Evolutionary conservation across 176 grass and related monocot genomes (phyloP).

Genomic region (Hsuehochloa calcarea): DNA sequence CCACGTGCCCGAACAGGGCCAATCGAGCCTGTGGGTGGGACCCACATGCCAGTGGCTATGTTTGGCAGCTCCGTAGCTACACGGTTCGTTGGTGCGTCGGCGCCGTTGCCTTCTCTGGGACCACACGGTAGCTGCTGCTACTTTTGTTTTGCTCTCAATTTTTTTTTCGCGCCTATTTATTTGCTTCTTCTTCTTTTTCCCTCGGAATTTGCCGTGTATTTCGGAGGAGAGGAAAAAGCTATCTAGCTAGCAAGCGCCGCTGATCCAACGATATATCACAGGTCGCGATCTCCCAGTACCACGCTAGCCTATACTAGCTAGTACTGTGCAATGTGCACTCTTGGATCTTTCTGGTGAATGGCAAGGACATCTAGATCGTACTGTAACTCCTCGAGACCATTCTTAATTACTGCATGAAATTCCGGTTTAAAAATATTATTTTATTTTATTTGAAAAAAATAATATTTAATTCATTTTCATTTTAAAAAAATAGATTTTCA

Average conservation of each 20-base stretch:
- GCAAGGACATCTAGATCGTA: neutral
- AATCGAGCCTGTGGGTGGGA: neutral
- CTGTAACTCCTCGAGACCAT: neutral
- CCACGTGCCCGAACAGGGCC: neutral
- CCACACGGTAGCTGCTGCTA: neutral
- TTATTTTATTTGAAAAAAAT: too few relatives aligned
- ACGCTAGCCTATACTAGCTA: neutral
- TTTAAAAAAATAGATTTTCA: too few relatives aligned
- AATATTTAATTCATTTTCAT: too few relatives aligned
- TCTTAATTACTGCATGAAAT: neutral
- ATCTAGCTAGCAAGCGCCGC: too few relatives aligned
- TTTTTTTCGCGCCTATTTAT: neutral
- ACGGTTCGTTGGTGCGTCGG: neutral
- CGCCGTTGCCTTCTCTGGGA: neutral
- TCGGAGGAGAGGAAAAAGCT: neutral
- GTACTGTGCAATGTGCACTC: neutral
- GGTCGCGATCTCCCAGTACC: neutral
- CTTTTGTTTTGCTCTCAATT: neutral
- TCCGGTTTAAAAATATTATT: too few relatives aligned
- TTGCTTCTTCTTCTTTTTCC: neutral
- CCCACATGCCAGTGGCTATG: neutral
- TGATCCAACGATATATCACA: neutral
- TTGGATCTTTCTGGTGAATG: constrained; percentile 46
- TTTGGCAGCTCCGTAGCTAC: too few relatives aligned
- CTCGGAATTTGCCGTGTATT: neutral